Evolutionary conservation across 2,329 filamentous ascomycete species (phyloP).

Genomic region (Penicillium freii): DNA sequence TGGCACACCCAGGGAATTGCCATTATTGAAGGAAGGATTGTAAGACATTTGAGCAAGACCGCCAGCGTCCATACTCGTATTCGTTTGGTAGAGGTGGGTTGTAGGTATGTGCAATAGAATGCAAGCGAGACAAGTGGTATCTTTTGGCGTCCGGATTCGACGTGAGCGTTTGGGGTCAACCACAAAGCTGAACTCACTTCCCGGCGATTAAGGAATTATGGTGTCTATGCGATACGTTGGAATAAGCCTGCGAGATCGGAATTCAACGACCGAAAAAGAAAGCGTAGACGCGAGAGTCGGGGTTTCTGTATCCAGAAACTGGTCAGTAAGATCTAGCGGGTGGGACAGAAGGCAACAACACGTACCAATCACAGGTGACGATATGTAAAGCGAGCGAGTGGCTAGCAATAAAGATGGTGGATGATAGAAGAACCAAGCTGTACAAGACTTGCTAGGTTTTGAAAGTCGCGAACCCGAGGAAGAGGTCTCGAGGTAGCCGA

Average conservation of each 20-base stretch:
- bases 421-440: slow-evolving; percentile 21
- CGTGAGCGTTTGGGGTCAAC: slow-evolving; percentile 29
- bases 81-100: slow-evolving; percentile 26
- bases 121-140: slow-evolving; percentile 10
- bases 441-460: slow-evolving; percentile 17
- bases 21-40: slow-evolving; percentile 68
- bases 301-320: slow-evolving; percentile 11
- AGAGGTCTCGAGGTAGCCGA: slow-evolving; percentile 7
- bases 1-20: slow-evolving; percentile 69
- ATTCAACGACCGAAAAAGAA: slow-evolving; percentile 4
- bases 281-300: slow-evolving; percentile 5
- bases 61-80: slow-evolving; percentile 76
- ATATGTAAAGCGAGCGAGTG: slow-evolving; percentile 24
- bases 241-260: slow-evolving; percentile 8
- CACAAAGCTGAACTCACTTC: slow-evolving; percentile 25
- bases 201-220: slow-evolving; percentile 36
- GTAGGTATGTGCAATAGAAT: slow-evolving; percentile 32
- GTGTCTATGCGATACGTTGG: slow-evolving; percentile 21
- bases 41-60: slow-evolving; percentile 99
- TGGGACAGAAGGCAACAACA: slow-evolving; percentile 3
- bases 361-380: slow-evolving; percentile 22
- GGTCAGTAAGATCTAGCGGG: slow-evolving; percentile 1
- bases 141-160: slow-evolving; percentile 13
- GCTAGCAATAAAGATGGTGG: slow-evolving; percentile 18
- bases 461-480: slow-evolving; percentile 1